Percentiles rank a stretch among this genome's conserved stretches.
phyloP scores from a whole-genome alignment of 768 basidiomycete species.

The Boletus vinaceobasis region DNA sequence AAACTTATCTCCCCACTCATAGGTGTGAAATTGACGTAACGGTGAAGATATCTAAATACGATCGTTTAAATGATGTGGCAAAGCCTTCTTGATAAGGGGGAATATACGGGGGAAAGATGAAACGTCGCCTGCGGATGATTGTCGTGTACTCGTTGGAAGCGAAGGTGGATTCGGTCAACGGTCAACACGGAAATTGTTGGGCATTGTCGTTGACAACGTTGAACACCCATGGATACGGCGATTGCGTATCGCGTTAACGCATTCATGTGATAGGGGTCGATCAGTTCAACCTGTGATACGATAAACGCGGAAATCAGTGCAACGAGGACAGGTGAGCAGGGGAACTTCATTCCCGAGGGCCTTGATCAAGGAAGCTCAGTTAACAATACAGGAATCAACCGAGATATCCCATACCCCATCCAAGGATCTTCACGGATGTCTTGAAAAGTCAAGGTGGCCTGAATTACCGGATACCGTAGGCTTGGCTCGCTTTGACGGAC shows the following conservation, averaged over 20 bases:
- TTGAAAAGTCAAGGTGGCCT: background rate
- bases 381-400: background rate
- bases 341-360: slow-evolving; percentile 15
- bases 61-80: background rate
- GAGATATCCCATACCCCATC: background rate
- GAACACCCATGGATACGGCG: background rate
- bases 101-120: background rate
- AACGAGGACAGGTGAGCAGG: slow-evolving; percentile 1
- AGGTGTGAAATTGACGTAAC: slow-evolving; percentile 17
- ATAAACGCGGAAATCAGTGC: slow-evolving; percentile 8
- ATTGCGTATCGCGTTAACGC: background rate
- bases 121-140: slow-evolving; percentile 6
- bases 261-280: slow-evolving; percentile 22
- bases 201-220: background rate
- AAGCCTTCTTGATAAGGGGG: slow-evolving; percentile 3
- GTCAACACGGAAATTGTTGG: slow-evolving; percentile 12
- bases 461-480: background rate
- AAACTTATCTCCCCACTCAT: slow-evolving; percentile 6
- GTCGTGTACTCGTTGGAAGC: background rate
- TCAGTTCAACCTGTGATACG: slow-evolving; percentile 8
- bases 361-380: background rate
- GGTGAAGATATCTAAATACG: background rate
- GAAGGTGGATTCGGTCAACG: background rate
- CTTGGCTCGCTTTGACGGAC: background rate
- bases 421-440: background rate